Conservation (phyloP, 2,329 filamentous ascomycete species). For the Fusarium algeriense region DNA sequence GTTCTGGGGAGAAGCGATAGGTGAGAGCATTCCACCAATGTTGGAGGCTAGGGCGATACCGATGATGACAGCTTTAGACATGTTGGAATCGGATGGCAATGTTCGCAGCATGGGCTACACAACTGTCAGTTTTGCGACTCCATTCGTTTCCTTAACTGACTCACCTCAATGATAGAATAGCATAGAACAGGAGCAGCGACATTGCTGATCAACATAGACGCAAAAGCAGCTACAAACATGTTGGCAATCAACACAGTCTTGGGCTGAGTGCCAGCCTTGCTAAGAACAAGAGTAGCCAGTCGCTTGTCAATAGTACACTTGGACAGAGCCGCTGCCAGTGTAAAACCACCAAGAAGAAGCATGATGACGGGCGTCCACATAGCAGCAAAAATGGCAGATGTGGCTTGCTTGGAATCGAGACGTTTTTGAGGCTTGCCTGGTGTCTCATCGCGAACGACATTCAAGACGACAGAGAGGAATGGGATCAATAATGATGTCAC, state of each 20-base stretch:
- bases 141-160: conserved; percentile 35
- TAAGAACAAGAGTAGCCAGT: conserved; percentile 94
- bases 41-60: conserved; percentile 96
- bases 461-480: conserved; percentile 88
- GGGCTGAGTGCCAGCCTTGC: conserved; percentile 93
- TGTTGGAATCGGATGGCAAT: conserved; percentile 86
- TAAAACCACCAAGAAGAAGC: conserved; percentile 95
- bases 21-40: conserved; percentile 94
- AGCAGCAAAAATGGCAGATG: conserved; percentile 86
- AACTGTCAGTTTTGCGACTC: conserved; percentile 20
- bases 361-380: conserved; percentile 99
- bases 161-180: conserved; percentile 94
- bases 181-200: conserved; percentile 96
- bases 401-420: conserved; percentile 83
- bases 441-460: conserved; percentile 83
- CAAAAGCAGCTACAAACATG: conserved; percentile 98
- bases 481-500: conserved; percentile 95
- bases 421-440: conserved; percentile 69
- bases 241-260: conserved; percentile 92
- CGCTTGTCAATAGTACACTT: conserved; percentile 99
- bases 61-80: conserved; percentile 94
- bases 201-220: conserved; percentile 99
- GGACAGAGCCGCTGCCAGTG: conserved; percentile 91
- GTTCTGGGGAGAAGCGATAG: conserved; percentile 97
- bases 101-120: conserved; percentile 90